These are phyloP conservation scores for Venturia oleaginea DNA, from an alignment of 2,329 filamentous ascomycete species.

Conservation along the genomic window DNA sequence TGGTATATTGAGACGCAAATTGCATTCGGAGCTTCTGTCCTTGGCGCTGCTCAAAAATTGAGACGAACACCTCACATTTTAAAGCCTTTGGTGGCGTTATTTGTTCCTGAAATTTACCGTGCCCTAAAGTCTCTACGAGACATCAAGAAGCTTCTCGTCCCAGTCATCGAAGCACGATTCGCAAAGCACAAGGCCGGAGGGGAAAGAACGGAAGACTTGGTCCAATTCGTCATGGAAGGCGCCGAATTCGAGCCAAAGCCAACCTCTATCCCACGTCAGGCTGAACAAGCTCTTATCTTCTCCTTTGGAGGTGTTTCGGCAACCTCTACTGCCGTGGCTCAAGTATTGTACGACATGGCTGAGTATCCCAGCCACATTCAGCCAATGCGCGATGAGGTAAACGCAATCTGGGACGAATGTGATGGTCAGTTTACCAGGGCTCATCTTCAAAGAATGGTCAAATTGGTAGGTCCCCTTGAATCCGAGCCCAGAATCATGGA, in stretches of 20 bases:
- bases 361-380: neutral
- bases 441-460: conserved; percentile 3
- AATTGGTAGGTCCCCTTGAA: neutral
- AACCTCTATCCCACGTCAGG: neutral
- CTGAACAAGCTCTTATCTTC: conserved; percentile 1
- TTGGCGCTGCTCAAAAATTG: neutral
- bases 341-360: neutral
- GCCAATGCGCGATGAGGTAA: neutral
- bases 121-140: neutral
- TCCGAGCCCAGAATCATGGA: neutral
- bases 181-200: neutral
- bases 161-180: neutral
- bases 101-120: neutral
- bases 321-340: neutral
- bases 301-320: neutral
- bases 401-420: neutral
- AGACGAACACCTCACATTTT: neutral
- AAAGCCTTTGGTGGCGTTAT: neutral
- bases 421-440: neutral
- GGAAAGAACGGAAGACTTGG: neutral
- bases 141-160: neutral
- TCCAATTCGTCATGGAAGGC: neutral
- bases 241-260: neutral
- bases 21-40: neutral
- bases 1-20: neutral